A percentile compares a stretch with the other conserved stretches of the same genome.
phyloP scores from a whole-genome alignment of 176 grass and related monocot species.

The Neostapfia colusana region DNA sequence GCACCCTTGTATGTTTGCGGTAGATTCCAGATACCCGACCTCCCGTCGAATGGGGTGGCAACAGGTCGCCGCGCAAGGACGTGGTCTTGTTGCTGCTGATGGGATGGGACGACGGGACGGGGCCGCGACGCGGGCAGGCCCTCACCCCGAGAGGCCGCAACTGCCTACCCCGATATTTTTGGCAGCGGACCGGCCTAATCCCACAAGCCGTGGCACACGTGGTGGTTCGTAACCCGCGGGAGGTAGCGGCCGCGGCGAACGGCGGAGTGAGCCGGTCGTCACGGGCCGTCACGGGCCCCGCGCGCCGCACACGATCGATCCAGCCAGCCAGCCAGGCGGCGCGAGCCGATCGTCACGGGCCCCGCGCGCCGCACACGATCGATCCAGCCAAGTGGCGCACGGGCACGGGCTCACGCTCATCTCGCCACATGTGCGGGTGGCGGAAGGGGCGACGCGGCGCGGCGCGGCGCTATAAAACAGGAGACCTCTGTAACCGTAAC shows the following conservation, averaged over 20 bases:
- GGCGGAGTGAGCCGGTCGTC: neutral
- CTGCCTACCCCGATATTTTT: conserved; percentile 25
- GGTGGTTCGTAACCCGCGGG: neutral
- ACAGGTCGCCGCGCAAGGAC: neutral
- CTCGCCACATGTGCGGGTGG: conserved; percentile 29
- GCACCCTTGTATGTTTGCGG: conserved; percentile 2
- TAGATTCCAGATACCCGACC: neutral
- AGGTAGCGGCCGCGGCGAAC: neutral
- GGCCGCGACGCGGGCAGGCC: neutral
- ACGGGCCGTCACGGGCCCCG: conserved; percentile 32
- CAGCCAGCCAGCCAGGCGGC: neutral
- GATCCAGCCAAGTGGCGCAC: neutral
- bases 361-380: conserved; percentile 34
- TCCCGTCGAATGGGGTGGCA: neutral
- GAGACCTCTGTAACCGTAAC: too few relatives aligned
- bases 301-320: conserved; percentile 32
- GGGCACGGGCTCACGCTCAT: neutral
- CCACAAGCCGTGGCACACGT: conserved; percentile 8
- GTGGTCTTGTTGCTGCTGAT: neutral
- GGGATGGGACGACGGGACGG: neutral
- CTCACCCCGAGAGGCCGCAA: neutral
- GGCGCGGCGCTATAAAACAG: conserved; percentile 42
- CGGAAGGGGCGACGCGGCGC: conserved; percentile 43
- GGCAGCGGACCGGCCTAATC: neutral
- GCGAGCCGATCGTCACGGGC: conserved; percentile 19